phyloP scores from a whole-genome alignment of 305 asterid species.

The Fraxinus albicans region DNA sequence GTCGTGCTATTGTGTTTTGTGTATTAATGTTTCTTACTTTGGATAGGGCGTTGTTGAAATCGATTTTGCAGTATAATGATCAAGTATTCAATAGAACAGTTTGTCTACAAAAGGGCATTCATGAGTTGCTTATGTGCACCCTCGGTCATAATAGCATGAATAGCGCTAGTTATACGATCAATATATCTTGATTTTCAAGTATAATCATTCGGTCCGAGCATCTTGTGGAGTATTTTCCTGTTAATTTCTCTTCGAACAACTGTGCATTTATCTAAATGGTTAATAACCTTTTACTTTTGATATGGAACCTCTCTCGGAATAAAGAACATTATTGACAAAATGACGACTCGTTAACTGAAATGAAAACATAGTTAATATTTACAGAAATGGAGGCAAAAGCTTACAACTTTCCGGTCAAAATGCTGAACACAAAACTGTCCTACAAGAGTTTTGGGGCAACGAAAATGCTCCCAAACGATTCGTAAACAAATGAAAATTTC shows the following conservation, averaged over 20 bases:
- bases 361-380: not conserved
- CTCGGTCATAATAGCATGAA: not conserved
- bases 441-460: not conserved
- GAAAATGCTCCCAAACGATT: not conserved
- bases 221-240: not conserved
- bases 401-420: not conserved
- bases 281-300: not conserved
- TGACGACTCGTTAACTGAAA: not conserved
- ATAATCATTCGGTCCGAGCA: not conserved
- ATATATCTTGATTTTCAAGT: not conserved
- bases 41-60: not conserved
- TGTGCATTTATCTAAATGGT: not conserved
- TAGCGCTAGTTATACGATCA: not conserved
- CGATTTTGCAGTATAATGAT: not conserved
- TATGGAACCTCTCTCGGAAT: not conserved
- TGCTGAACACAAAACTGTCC: not conserved
- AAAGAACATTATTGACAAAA: not conserved
- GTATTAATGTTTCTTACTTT: slow-evolving; percentile 7
- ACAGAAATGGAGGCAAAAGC: not conserved
- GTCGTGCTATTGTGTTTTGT: slow-evolving; percentile 23
- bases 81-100: not conserved
- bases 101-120: not conserved
- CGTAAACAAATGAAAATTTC: not conserved
- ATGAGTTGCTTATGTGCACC: not conserved
- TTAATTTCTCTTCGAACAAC: not conserved